A percentile compares a stretch with the other conserved stretches of the same genome.
Evolutionary conservation across 202 grass and related monocot species (phyloP).

Genomic region (Setaria italica): DNA sequence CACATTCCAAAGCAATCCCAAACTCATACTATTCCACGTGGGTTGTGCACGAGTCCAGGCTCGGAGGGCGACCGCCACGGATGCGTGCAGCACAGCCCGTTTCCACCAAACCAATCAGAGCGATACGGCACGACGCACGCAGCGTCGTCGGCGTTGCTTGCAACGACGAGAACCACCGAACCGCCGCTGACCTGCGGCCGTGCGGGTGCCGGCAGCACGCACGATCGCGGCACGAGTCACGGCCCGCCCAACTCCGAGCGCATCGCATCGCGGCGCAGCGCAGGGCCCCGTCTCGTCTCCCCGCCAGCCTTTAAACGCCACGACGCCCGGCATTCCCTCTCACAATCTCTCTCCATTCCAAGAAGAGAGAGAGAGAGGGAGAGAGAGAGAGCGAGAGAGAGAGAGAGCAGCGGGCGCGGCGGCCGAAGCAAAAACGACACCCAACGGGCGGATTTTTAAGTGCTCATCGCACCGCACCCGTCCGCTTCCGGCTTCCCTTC

Average conservation of each 20-base stretch:
- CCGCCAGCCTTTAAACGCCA: not conserved
- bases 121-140: too few species aligned
- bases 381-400: not conserved
- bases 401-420: constrained; percentile 18
- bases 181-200: not conserved
- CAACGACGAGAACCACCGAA: not conserved
- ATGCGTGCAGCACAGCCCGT: too few species aligned
- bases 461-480: not conserved
- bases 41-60: too few species aligned
- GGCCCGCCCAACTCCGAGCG: too few species aligned
- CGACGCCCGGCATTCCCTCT: not conserved
- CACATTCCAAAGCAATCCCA: too few species aligned
- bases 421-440: constrained; percentile 48
- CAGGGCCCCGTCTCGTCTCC: not conserved
- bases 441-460: constrained; percentile 63
- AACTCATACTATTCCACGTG: too few species aligned
- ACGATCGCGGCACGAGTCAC: too few species aligned
- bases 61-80: too few species aligned
- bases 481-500: not conserved
- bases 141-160: not conserved
- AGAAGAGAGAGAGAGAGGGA: not conserved
- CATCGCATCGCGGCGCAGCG: not conserved
- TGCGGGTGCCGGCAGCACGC: not conserved
- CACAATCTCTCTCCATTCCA: not conserved
- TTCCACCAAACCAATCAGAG: too few species aligned